Evolutionary conservation across 2,329 filamentous ascomycete species (phyloP), one percentile per base, ranked within the genome.

Genomic region (Colletotrichum sp.): DNA sequence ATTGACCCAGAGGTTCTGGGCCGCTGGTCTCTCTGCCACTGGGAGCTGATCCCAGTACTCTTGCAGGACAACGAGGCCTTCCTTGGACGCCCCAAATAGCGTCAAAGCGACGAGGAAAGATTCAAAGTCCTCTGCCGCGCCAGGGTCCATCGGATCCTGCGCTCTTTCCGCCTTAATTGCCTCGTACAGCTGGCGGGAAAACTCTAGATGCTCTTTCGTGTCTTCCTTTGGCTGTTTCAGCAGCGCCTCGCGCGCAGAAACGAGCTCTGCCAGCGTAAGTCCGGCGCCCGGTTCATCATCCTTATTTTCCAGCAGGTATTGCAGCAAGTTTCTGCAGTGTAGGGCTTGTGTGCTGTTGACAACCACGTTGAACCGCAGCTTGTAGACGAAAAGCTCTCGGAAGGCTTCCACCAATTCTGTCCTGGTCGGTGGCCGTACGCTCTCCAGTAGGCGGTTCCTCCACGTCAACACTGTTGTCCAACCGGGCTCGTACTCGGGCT

Each of bases 401-500:
- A 94, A 93, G 7, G 94, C 94, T 43, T 90, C 86, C 1, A 91
- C 84, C 4, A 98, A 86, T 39, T 94, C 91, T n/a, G 88, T 83
- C 5, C 88, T 86, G 0, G 90, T 84, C 18, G 95, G 95, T 12
- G 92, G 90, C 39, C 95, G 91, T 43, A 92, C 87, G 67, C 90
- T 89, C 72, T 94, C 90, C 67, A 90, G 88, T 78, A 93, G 86
- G 76, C 92, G 90, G 78, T 91, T 91, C 68, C 90, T 87, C 82
- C 95, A 90, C 74, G 94, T 90, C 80, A 94, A 90, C 86, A 98
- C 91, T 18, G 90, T 90, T 78, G 92, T 91, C 80, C 96, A 91
- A 69, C 95, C 96, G 1, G 92, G 94, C 80, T 92, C 94, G 76
- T 93, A 86, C 79, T 92, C 89, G 67, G 92, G 88, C 26, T 91